Conservation (phyloP, 2,329 filamentous ascomycete genomes). For the Claviceps maximensis region DNA sequence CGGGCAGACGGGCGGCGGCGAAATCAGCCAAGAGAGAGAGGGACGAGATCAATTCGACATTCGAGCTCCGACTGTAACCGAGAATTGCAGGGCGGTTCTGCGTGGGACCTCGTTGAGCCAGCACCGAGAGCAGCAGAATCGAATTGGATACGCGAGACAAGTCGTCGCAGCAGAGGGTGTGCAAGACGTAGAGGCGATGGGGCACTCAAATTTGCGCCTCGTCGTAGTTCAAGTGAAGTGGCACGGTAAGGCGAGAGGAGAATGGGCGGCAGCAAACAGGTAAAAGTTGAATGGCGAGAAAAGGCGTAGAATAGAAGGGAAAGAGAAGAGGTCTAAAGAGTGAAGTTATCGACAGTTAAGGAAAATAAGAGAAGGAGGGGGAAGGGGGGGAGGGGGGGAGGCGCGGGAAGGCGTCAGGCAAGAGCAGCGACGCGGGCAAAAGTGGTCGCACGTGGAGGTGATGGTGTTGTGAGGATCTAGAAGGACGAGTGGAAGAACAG, state of each 20-base stretch:
- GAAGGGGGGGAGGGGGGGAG: background rate
- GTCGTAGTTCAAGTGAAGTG: background rate
- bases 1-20: background rate
- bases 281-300: background rate
- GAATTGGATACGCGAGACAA: background rate
- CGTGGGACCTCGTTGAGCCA: background rate
- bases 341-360: constrained; percentile 2
- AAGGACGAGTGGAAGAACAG: constrained; percentile 5
- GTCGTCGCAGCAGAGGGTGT: background rate
- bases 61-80: background rate
- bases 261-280: constrained; percentile 3
- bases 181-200: background rate
- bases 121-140: background rate
- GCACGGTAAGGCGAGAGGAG: background rate
- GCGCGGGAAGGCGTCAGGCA: constrained; percentile 3
- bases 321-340: constrained; percentile 1
- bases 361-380: constrained; percentile 2
- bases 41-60: background rate
- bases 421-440: background rate
- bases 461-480: constrained; percentile 4
- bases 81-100: background rate
- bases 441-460: constrained; percentile 3
- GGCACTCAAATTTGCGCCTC: constrained; percentile 1
- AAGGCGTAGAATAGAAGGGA: background rate
- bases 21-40: background rate